phyloP scores from a whole-genome alignment of 352 stramenopile species.

The Pythium sukuiense region DNA sequence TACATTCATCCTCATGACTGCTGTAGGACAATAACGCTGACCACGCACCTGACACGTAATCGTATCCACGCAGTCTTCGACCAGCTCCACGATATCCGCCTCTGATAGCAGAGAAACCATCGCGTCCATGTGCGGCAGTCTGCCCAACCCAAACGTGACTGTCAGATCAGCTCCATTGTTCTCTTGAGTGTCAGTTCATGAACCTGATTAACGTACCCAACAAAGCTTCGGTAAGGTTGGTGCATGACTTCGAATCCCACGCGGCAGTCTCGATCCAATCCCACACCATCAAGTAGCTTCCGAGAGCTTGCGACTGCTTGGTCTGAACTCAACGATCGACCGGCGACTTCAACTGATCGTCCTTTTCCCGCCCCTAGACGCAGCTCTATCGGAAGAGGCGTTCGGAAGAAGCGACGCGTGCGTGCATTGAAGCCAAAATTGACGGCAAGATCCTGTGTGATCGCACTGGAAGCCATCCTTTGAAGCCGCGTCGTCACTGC shows the following conservation, averaged over 20 bases:
- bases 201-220: constrained; percentile 16
- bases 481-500: background rate
- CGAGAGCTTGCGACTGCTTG: background rate
- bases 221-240: constrained; percentile 25
- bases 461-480: constrained; percentile 5
- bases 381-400: constrained; percentile 19
- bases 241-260: constrained; percentile 28
- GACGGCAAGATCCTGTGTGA: constrained; percentile 19
- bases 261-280: constrained; percentile 18
- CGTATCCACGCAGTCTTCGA: constrained; percentile 23
- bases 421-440: constrained; percentile 25
- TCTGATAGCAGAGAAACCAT: constrained; percentile 22
- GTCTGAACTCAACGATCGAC: background rate
- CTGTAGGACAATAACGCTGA: background rate
- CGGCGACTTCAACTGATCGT: background rate
- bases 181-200: no score
- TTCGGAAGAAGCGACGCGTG: constrained; percentile 26
- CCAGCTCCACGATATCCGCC: constrained; percentile 28
- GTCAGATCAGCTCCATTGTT: no score
- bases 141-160: background rate
- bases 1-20: background rate
- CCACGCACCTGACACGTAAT: constrained; percentile 20
- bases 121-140: constrained; percentile 15
- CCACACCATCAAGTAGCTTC: constrained; percentile 20
- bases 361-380: background rate